phyloP scores from a whole-genome alignment of 139 green algal species.

The Spirogloea muscicola region DNA sequence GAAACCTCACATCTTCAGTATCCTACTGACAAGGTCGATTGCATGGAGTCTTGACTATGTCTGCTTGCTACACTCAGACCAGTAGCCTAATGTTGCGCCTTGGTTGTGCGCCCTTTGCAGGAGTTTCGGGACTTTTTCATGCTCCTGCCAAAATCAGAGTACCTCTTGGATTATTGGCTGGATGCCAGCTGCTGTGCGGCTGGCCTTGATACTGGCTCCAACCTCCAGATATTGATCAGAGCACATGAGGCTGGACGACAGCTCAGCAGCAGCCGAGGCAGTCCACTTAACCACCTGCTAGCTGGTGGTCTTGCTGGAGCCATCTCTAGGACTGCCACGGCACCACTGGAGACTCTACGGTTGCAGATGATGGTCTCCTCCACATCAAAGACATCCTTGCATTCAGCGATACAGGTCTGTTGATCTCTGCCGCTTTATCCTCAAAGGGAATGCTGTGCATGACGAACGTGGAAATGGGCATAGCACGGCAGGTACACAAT shows the following conservation, averaged over 20 bases:
- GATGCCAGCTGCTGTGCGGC: conserved; percentile 15
- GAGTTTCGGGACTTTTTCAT: conserved; percentile 48
- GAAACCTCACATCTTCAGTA: too few relatives aligned
- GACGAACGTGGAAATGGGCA: too few relatives aligned
- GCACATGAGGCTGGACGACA: neutral
- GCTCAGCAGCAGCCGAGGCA: neutral
- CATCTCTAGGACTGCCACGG: conserved; percentile 67
- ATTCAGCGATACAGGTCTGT: too few relatives aligned
- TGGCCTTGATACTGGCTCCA: conserved; percentile 18
- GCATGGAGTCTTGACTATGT: too few relatives aligned
- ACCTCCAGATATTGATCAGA: conserved; percentile 4
- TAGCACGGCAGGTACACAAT: too few relatives aligned
- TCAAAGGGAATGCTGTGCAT: too few relatives aligned
- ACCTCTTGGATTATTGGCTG: conserved; percentile 43
- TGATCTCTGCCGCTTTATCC: too few relatives aligned
- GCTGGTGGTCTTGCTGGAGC: conserved; percentile 72
- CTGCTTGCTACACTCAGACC: too few relatives aligned
- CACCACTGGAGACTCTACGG: conserved; percentile 74
- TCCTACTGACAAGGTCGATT: too few relatives aligned
- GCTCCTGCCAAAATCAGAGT: conserved; percentile 27
- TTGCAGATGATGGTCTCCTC: conserved; percentile 54
- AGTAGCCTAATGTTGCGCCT: too few relatives aligned
- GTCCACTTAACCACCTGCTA: conserved; percentile 63
- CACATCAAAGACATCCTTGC: too few relatives aligned
- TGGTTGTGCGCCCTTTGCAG: too few relatives aligned